A percentile compares a stretch with the other conserved stretches of the same genome.
phyloP scores from a whole-genome alignment of 495 filamentous ascomycete species.

The Penicillium taxi region DNA sequence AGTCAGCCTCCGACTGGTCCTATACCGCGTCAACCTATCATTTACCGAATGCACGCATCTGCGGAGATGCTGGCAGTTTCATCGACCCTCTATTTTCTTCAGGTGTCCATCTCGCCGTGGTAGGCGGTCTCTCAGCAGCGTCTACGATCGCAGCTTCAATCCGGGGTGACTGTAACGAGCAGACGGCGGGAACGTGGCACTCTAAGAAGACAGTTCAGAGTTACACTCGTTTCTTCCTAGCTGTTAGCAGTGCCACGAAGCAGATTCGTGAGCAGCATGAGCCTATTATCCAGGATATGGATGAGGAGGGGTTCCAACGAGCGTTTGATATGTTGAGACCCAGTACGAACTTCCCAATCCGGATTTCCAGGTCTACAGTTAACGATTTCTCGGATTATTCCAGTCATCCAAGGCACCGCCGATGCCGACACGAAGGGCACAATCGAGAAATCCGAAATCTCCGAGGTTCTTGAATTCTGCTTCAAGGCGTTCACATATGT shows the following conservation, averaged over 20 bases:
- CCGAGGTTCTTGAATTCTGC: slow-evolving; percentile 34
- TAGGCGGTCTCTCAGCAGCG: slow-evolving; percentile 39
- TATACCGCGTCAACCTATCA: slow-evolving; percentile 35
- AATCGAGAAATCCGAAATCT: slow-evolving; percentile 23
- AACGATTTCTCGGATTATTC: neutral
- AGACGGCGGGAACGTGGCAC: slow-evolving; percentile 37
- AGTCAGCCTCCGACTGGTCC: slow-evolving; percentile 35
- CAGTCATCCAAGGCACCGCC: slow-evolving; percentile 36
- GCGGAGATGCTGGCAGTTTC: slow-evolving; percentile 36
- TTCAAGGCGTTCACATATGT: slow-evolving; percentile 21
- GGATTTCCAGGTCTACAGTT: neutral
- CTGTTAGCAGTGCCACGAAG: slow-evolving; percentile 36
- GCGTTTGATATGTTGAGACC: slow-evolving; percentile 39
- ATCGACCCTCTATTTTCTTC: slow-evolving; percentile 40
- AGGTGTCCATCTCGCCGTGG: slow-evolving; percentile 42
- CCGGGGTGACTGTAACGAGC: slow-evolving; percentile 32
- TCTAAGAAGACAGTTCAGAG: slow-evolving; percentile 33
- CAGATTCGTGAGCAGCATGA: slow-evolving; percentile 35
- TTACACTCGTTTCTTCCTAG: slow-evolving; percentile 45
- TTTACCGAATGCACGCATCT: slow-evolving; percentile 22
- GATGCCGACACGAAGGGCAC: slow-evolving; percentile 28
- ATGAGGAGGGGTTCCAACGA: slow-evolving; percentile 37
- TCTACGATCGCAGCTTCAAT: slow-evolving; percentile 24
- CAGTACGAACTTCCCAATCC: slow-evolving; percentile 15
- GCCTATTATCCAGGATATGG: slow-evolving; percentile 24